Conservation (phyloP, 768 basidiomycete genomes). For the Russula virescens region DNA sequence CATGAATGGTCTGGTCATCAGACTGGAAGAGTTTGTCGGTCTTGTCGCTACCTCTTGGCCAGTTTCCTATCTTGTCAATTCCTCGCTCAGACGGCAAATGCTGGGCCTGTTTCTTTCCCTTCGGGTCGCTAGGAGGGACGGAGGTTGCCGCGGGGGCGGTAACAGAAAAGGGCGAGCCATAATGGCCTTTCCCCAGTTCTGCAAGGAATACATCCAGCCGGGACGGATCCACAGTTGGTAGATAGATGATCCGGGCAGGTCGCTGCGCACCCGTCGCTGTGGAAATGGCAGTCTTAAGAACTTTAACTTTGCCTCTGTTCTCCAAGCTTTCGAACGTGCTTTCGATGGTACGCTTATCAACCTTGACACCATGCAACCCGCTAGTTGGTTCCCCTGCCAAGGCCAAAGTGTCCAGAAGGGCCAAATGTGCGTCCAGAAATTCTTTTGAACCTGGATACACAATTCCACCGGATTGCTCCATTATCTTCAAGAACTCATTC, state of each 20-base stretch:
- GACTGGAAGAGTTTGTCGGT: conserved; percentile 49
- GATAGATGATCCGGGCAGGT: conserved; percentile 57
- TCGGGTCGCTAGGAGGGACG: conserved; percentile 8
- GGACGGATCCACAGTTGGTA: conserved; percentile 51
- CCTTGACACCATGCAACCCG: conserved; percentile 57
- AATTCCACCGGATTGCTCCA: conserved; percentile 65
- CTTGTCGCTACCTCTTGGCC: conserved; percentile 40
- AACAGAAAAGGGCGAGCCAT: conserved; percentile 32
- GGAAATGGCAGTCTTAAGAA: conserved; percentile 58
- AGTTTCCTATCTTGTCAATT: conserved; percentile 38
- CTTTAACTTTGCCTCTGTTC: conserved; percentile 59
- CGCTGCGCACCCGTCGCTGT: conserved; percentile 54
- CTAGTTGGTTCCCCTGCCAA: conserved; percentile 64
- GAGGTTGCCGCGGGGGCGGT: conserved; percentile 36
- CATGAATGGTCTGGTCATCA: conserved; percentile 50
- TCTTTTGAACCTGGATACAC: conserved; percentile 61
- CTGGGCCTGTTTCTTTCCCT: conserved; percentile 10
- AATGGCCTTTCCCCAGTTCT: conserved; percentile 37
- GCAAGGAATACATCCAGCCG: conserved; percentile 54
- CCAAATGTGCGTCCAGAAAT: conserved; percentile 60
- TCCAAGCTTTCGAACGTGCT: conserved; percentile 57
- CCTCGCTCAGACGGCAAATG: conserved; percentile 44
- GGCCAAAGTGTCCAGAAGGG: conserved; percentile 51
- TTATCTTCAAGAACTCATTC: conserved; percentile 65
- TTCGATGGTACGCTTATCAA: conserved; percentile 69